Base-by-base conservation (phyloP, 2,329 filamentous ascomycete species). In the Cytospora paraplurivora region DNA sequence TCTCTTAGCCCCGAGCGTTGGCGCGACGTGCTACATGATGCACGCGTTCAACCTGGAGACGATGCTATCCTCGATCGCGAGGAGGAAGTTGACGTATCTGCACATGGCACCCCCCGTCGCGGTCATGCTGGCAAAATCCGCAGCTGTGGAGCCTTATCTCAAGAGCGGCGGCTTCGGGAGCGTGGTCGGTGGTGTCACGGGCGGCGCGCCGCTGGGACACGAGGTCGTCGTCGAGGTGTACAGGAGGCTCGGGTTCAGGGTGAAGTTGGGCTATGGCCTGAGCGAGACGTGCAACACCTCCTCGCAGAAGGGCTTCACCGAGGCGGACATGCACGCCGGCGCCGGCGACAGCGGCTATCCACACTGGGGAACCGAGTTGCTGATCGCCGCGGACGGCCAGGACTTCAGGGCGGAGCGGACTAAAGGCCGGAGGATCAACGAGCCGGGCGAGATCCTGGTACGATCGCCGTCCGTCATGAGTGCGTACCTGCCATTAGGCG, bases 251-350 rank as follows among this genome's bases (percentile, higher is more conserved):
- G 88, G 85, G 72, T 76, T 81, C 69, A 69, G 73, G 2, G 67
- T 78, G 11, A 68, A 76, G 71, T 84, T 91, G 71, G 90, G 89
- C 1, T 92, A 89, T 81, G 90, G 90, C 1, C 88, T 92, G 84
- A 91, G 88, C 13, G 90, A 92, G 74, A 81, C 79, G 3, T 91
- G 89, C 15, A 90, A 87, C 70, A 83, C 88, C 0, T 77, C 85
- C 4, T 76, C 87, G 1, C 85, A 85, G 58, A 86, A 82, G 72
- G 81, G 88, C 59, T 78, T 85, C 0, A 76, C 71, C 1, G 77
- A 84, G 62, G 74, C 70, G 7, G 80, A 79, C 13, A 76, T 79
- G 59, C 61, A 79, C 74, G 67, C 81, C 70, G 70, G 76, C 41
- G 76, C 78, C 5, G 88, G 91, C 10, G 89, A 88, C 59, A 85